Evolutionary conservation across 2,329 filamentous ascomycete species (phyloP), one percentile per base, ranked within the genome.

Genomic region (Penicillium sp.): DNA sequence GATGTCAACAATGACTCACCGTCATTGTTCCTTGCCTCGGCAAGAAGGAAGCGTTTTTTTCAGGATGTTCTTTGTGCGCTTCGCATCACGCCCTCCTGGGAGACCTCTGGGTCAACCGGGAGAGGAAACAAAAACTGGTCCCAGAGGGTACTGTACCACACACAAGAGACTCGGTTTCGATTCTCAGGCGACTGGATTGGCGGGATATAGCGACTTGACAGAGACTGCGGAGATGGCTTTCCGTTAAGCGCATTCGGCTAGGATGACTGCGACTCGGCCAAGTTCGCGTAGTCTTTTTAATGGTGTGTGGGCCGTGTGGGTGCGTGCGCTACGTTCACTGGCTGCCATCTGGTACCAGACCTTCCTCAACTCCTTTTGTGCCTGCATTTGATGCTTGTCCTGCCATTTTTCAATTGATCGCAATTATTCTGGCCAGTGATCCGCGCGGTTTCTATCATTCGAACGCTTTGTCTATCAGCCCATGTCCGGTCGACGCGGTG

Each of bases 101-200:
- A 66, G 63, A 66, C 52, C 60, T 66, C 42, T 18, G 31, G 61
- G 46, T 61, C 46, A 38, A 54, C 60, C 62, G 63, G 82, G 82
- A 83, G 86, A 84, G 87, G 86, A 91, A 76, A 87, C 86, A 95
- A 95, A 96, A 90, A 93, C 88, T 76, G 83, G 86, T 95, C 89
- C 85, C 78, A 70, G 87, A 88, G 84, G 87, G 85, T 82, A 85
- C 81, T 88, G 89, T 86, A 80, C 76, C 68, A 81, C 87, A 84
- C 66, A 89, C 85, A 63, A 78, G 88, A 91, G 83, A 86, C 53
- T 56, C 41, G 55, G 55, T 48, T 56, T 46, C 49, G 3, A 53
- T 42, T 13, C 47, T 50, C 46, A 27, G 43, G 46, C 43, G 13
- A 46, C 40, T 39, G 33, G 18, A 36, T 39, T 27, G 39, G 36